Percentiles rank a stretch among this genome's conserved stretches.
phyloP scores from a whole-genome alignment of 768 basidiomycete genomes.

The Infundibulicybe gibba region DNA sequence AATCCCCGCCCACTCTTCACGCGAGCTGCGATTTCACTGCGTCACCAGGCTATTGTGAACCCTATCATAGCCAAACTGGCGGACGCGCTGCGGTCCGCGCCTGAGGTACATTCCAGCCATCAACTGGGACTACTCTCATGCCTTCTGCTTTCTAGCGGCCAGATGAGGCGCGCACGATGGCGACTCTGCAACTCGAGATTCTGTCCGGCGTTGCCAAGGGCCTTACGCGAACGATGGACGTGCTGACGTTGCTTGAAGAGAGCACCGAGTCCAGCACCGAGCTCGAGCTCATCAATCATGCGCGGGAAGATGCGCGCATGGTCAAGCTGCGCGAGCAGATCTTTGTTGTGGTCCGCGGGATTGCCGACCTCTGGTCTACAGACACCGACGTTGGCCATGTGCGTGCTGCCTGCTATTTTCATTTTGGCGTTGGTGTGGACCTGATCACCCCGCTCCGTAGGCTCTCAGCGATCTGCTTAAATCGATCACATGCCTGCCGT shows the following conservation, averaged over 20 bases:
- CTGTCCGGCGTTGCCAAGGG: constrained; percentile 86
- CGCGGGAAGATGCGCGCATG: constrained; percentile 62
- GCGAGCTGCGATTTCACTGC: not conserved
- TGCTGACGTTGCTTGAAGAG: constrained; percentile 51
- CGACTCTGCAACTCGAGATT: constrained; percentile 67
- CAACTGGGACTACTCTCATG: too few relatives aligned
- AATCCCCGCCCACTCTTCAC: not conserved
- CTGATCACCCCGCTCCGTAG: constrained; percentile 30
- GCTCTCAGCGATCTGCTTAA: constrained; percentile 81
- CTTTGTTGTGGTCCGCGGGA: constrained; percentile 51
- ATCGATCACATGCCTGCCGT: constrained; percentile 78
- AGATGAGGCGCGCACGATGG: constrained; percentile 64
- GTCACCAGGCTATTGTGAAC: constrained; percentile 59
- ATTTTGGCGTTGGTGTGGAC: too few relatives aligned
- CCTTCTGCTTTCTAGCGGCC: constrained; percentile 44
- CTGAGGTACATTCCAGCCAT: too few relatives aligned
- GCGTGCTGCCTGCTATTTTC: constrained; percentile 22
- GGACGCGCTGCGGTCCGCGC: constrained; percentile 37
- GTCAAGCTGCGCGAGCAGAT: constrained; percentile 64
- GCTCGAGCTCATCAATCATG: constrained; percentile 50
- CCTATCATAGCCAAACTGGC: constrained; percentile 71
- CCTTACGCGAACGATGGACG: constrained; percentile 74
- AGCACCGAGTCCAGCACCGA: constrained; percentile 51
- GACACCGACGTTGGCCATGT: constrained; percentile 80
- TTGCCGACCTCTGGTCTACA: constrained; percentile 73